Percentiles rank a stretch among this genome's conserved stretches.
Conservation (phyloP, 2,329 filamentous ascomycete genomes). For the Botrytis aclada region DNA sequence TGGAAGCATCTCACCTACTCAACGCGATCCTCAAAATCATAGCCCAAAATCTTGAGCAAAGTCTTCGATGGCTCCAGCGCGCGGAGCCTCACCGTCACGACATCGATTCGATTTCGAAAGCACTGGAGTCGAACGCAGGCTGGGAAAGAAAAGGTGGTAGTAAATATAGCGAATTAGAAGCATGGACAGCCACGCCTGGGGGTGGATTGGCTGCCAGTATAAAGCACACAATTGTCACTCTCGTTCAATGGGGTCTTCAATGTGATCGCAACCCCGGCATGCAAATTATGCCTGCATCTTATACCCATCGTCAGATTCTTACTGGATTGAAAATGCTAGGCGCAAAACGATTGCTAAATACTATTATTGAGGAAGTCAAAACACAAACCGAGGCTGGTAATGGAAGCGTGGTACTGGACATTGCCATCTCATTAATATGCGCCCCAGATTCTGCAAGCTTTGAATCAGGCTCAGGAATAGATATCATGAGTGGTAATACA, state of each 20-base stretch:
- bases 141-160: slow-evolving; percentile 60
- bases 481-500: slow-evolving; percentile 20
- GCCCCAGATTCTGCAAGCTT: slow-evolving; percentile 53
- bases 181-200: slow-evolving; percentile 57
- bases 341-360: slow-evolving; percentile 55
- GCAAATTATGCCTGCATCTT: slow-evolving; percentile 58
- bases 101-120: slow-evolving; percentile 65
- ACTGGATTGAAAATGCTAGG: slow-evolving; percentile 60
- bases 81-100: slow-evolving; percentile 66
- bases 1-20: slow-evolving; percentile 66
- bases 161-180: slow-evolving; percentile 64
- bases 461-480: slow-evolving; percentile 21
- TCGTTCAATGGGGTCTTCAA: slow-evolving; percentile 62
- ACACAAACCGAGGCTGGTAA: slow-evolving; percentile 58
- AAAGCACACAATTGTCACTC: slow-evolving; percentile 57
- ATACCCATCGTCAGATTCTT: slow-evolving; percentile 70
- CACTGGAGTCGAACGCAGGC: slow-evolving; percentile 56
- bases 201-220: slow-evolving; percentile 58
- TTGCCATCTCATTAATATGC: slow-evolving; percentile 67
- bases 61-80: slow-evolving; percentile 63
- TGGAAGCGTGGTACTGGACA: slow-evolving; percentile 62
- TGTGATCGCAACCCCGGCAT: slow-evolving; percentile 45
- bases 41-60: slow-evolving; percentile 64
- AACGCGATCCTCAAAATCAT: slow-evolving; percentile 68
- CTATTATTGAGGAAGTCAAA: slow-evolving; percentile 66